These are phyloP conservation scores for Lactifluus subvellereus DNA, from an alignment of 768 basidiomycete genomes.

Conservation along the genomic window DNA sequence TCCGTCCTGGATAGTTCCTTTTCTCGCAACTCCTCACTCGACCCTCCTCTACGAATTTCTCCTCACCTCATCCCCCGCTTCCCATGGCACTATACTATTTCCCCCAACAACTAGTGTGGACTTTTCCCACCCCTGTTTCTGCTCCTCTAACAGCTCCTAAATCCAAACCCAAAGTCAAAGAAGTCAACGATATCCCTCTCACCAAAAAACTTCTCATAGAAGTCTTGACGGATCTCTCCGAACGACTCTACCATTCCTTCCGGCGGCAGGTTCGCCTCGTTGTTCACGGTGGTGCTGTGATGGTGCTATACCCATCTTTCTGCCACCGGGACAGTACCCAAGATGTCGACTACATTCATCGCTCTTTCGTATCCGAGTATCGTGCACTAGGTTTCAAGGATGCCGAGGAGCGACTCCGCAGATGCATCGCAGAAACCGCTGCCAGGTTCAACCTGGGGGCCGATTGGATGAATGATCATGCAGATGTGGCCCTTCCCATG, in stretches of 20 bases:
- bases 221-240: constrained; percentile 39
- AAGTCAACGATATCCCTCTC: constrained; percentile 14
- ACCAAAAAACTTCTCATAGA: neutral
- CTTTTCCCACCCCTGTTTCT: neutral
- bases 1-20: neutral
- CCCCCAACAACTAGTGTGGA: neutral
- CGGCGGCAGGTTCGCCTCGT: constrained; percentile 52
- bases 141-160: neutral
- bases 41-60: neutral
- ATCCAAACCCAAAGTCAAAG: constrained; percentile 3
- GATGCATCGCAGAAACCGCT: constrained; percentile 55
- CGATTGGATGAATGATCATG: constrained; percentile 77
- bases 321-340: constrained; percentile 47
- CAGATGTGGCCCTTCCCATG: constrained; percentile 66
- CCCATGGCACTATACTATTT: neutral
- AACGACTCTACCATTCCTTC: constrained; percentile 42
- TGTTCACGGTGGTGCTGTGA: constrained; percentile 68
- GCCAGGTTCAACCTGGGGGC: constrained; percentile 43
- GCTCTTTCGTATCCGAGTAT: constrained; percentile 56
- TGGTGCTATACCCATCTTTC: constrained; percentile 55
- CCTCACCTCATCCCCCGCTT: too few species aligned
- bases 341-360: constrained; percentile 62
- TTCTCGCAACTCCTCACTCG: neutral
- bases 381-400: constrained; percentile 42
- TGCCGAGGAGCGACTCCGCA: constrained; percentile 48